Conservation (phyloP, 1,139 yeast genomes). For the Arxiozyma telluris region DNA sequence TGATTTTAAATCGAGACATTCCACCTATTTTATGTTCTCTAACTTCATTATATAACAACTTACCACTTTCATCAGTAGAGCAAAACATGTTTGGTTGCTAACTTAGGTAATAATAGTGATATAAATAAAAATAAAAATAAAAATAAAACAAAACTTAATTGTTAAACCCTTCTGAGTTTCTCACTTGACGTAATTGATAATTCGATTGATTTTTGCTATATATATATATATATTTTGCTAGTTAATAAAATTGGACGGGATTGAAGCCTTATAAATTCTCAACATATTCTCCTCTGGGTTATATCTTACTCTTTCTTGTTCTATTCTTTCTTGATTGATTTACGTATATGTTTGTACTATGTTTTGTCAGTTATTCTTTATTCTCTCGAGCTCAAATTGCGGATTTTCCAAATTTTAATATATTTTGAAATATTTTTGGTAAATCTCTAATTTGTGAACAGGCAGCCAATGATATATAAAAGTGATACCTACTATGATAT, state of each 20-base stretch:
- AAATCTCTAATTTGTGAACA: background rate
- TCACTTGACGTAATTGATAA: too few species aligned
- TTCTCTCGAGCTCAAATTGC: background rate
- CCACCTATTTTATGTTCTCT: constrained; percentile 25
- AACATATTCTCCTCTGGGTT: background rate
- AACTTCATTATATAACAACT: constrained; percentile 18
- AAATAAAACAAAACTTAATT: too few species aligned
- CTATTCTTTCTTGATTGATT: background rate
- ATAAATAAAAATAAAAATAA: too few species aligned
- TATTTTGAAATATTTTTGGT: background rate
- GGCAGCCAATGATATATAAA: too few species aligned
- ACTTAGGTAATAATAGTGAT: too few species aligned
- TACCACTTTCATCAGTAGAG: constrained; percentile 7
- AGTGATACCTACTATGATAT: background rate
- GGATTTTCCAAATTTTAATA: too few species aligned
- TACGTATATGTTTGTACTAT: too few species aligned
- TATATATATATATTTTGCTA: too few species aligned
- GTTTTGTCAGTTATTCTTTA: background rate
- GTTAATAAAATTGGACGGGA: too few species aligned
- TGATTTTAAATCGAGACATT: constrained; percentile 22
- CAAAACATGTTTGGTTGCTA: background rate
- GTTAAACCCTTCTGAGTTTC: background rate
- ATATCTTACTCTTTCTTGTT: too few species aligned
- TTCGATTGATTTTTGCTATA: too few species aligned
- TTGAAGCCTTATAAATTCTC: too few species aligned